Evolutionary conservation across 768 basidiomycete genomes (phyloP).

Genomic region (Lyophyllum decastes): DNA sequence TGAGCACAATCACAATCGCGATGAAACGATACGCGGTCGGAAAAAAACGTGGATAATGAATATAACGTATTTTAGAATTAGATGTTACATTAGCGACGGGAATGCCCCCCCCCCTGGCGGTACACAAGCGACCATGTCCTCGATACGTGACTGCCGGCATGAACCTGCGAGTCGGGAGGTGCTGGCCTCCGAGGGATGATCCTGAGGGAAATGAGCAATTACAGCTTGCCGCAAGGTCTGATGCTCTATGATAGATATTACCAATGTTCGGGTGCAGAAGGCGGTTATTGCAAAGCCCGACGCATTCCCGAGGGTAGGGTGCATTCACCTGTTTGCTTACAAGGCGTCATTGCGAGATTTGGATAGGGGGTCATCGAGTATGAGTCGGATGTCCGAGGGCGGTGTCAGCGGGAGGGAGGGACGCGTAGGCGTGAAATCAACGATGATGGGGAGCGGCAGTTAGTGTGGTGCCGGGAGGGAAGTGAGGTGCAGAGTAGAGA

Average conservation of each 20-base stretch:
- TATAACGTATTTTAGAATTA: not conserved
- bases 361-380: too few species aligned
- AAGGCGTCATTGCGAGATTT: not conserved
- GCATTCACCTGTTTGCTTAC: too few species aligned
- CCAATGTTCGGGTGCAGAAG: too few species aligned
- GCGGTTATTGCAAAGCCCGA: not conserved
- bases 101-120: not conserved
- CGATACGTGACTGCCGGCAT: not conserved
- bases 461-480: not conserved
- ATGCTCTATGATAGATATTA: too few species aligned
- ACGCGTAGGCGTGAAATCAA: too few species aligned
- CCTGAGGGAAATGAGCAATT: too few species aligned
- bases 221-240: too few species aligned
- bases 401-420: too few species aligned
- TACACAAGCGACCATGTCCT: not conserved
- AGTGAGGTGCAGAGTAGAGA: not conserved
- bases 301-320: not conserved
- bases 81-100: not conserved
- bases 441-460: not conserved
- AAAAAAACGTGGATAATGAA: not conserved
- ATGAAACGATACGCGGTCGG: not conserved
- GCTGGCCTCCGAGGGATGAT: too few species aligned
- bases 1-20: too few species aligned
- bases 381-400: not conserved
- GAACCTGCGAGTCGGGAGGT: not conserved